These are phyloP conservation scores for Leishmania guyanensis DNA, from an alignment of 208 protist genomes.

Conservation along the genomic window DNA sequence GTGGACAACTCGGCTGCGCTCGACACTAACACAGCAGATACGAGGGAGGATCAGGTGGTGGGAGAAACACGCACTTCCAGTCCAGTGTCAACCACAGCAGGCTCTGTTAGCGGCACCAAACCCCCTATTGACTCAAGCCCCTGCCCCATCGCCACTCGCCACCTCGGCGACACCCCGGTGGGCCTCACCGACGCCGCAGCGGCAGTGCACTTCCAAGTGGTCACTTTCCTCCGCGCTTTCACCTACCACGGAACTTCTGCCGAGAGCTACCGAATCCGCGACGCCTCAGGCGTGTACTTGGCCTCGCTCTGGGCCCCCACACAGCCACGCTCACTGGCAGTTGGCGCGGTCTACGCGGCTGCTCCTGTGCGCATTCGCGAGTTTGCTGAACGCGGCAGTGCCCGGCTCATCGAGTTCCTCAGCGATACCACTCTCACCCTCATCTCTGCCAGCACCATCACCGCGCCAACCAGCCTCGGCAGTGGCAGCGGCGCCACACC, in stretches of 20 bases:
- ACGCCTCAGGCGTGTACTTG: constrained; percentile 69
- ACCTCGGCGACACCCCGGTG: constrained; percentile 30
- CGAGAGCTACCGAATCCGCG: constrained; percentile 81
- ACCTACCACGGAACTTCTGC: constrained; percentile 59
- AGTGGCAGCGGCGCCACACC: neutral
- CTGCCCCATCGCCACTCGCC: constrained; percentile 18
- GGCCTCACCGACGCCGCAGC: constrained; percentile 26
- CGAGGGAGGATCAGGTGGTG: neutral
- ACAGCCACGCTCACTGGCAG: constrained; percentile 25
- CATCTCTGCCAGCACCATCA: neutral
- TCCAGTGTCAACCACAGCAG: neutral
- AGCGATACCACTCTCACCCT: constrained; percentile 12
- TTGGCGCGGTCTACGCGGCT: constrained; percentile 63
- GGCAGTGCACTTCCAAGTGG: constrained; percentile 53
- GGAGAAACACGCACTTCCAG: neutral
- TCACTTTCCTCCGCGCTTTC: constrained; percentile 66
- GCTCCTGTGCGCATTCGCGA: constrained; percentile 56
- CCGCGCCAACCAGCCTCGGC: neutral
- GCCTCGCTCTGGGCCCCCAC: constrained; percentile 63
- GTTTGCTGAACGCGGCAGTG: constrained; percentile 53
- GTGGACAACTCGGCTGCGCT: constrained; percentile 41
- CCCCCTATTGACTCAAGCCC: neutral
- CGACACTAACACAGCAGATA: neutral
- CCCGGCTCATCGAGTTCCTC: constrained; percentile 70
- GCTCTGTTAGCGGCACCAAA: neutral